A percentile compares a stretch with the other conserved stretches of the same genome.
These are phyloP conservation scores for Carex scoparia DNA, from an alignment of 176 grass and related monocot species.

Conservation along the genomic window DNA sequence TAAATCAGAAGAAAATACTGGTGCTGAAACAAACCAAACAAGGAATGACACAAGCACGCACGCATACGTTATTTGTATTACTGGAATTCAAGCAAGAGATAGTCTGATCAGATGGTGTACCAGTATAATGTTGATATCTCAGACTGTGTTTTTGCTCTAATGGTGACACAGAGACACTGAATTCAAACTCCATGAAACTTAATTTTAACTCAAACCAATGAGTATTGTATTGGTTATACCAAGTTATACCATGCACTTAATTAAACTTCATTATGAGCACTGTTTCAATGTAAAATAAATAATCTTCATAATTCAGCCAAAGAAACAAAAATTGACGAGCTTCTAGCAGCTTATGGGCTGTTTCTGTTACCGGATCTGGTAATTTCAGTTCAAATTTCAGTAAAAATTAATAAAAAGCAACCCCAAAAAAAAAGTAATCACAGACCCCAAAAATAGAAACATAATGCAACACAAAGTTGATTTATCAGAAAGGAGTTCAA, in stretches of 20 bases:
- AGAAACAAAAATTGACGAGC: neutral
- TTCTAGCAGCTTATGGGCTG: neutral
- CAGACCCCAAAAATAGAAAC: neutral
- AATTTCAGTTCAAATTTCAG: neutral
- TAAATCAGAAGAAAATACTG: neutral
- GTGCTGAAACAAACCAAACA: neutral
- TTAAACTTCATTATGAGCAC: neutral
- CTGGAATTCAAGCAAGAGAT: neutral
- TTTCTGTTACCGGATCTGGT: constrained; percentile 15
- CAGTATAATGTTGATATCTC: neutral
- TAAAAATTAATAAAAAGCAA: neutral
- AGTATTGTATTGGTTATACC: neutral
- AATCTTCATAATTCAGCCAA: neutral
- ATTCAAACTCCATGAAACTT: neutral
- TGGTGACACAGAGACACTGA: neutral
- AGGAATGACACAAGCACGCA: neutral
- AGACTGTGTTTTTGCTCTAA: neutral
- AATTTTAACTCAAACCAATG: neutral
- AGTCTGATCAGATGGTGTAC: neutral
- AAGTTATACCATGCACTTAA: neutral
- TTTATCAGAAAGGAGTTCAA: neutral
- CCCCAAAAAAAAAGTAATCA: neutral
- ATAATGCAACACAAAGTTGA: neutral
- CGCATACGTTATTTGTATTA: neutral
- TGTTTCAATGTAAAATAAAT: neutral